These are phyloP conservation scores for Echria macrotheca DNA, from an alignment of 495 filamentous ascomycete species.

Conservation along the genomic window DNA sequence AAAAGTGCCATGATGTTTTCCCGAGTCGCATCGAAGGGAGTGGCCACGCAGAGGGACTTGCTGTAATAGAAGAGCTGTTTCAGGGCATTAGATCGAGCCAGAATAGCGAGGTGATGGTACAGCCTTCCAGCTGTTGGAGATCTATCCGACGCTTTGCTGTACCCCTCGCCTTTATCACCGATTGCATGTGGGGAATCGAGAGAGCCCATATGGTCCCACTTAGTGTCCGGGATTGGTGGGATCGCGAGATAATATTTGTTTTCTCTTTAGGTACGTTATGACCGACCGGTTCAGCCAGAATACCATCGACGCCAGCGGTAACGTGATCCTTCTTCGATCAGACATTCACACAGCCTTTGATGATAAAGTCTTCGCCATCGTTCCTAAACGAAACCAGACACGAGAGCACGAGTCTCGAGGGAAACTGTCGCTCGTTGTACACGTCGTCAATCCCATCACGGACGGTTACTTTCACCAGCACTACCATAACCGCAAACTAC, in stretches of 20 bases:
- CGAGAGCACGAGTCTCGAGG: too few relatives aligned
- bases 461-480: conserved; percentile 3
- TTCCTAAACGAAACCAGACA: conserved; percentile 7
- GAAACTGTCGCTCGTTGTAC: background rate
- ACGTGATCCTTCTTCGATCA: background rate
- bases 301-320: conserved; percentile 1
- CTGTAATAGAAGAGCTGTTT: conserved; percentile 71
- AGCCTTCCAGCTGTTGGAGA: conserved; percentile 35
- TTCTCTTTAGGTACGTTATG: background rate
- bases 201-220: conserved; percentile 7
- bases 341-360: conserved; percentile 12
- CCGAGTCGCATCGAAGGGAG: conserved; percentile 55
- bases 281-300: conserved; percentile 5
- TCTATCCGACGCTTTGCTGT: conserved; percentile 3
- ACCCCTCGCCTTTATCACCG: conserved; percentile 2
- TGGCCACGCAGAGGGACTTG: conserved; percentile 41
- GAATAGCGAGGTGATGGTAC: conserved; percentile 81
- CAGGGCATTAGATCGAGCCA: conserved; percentile 65
- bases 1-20: conserved; percentile 68
- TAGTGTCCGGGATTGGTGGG: conserved; percentile 3
- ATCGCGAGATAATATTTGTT: conserved; percentile 1
- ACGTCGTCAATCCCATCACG: conserved; percentile 7
- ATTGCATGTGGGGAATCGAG: conserved; percentile 1
- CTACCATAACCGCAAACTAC: conserved; percentile 8
- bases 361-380: conserved; percentile 9